Evolutionary conservation across 164 flowering plant species (phyloP).

Genomic region (Malania oleifera): DNA sequence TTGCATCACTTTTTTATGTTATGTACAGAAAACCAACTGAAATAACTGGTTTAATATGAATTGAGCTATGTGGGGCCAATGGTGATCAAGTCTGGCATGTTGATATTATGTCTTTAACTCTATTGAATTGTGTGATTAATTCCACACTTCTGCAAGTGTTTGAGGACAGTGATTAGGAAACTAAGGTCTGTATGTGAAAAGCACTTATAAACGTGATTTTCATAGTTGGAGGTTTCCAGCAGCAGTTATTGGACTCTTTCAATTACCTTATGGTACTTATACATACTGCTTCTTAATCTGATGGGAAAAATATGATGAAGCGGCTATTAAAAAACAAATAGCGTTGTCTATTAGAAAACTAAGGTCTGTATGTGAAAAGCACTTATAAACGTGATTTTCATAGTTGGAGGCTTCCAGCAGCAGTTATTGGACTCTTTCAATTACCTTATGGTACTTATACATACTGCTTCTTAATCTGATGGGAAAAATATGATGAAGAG

Average conservation of each 20-base stretch:
- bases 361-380: constrained; percentile 33
- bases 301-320: no score
- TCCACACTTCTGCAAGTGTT: no score
- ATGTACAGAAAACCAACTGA: no score
- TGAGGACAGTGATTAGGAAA: constrained; percentile 67
- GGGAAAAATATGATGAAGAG: no score
- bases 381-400: not conserved
- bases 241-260: not conserved
- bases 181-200: constrained; percentile 40
- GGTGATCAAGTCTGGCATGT: no score
- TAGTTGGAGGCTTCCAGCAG: not conserved
- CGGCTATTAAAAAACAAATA: no score
- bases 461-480: no score
- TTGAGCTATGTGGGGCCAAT: no score
- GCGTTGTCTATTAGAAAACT: constrained; percentile 33
- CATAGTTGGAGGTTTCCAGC: not conserved
- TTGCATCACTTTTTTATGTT: no score
- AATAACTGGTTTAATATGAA: not conserved
- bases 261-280: not conserved
- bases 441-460: not conserved
- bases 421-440: not conserved
- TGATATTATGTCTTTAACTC: no score
- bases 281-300: no score
- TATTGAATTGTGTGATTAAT: not conserved
- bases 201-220: not conserved